Conservation (phyloP, 2,329 filamentous ascomycete genomes). For the Cordyceps tenuipes region DNA sequence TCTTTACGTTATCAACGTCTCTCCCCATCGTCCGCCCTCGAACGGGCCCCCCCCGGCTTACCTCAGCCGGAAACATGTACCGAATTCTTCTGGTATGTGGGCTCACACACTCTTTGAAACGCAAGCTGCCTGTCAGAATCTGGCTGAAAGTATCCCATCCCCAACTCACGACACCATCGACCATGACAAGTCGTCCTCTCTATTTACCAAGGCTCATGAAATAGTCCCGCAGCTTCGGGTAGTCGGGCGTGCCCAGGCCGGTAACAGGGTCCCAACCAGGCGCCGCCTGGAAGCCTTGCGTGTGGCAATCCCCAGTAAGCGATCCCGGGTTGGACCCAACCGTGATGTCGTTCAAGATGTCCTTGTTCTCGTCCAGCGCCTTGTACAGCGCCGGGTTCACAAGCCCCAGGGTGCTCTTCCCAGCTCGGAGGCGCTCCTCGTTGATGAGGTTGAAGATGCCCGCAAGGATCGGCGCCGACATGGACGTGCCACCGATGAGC, state of each 20-base stretch:
- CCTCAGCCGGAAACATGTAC: too few relatives aligned
- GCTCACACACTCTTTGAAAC: too few relatives aligned
- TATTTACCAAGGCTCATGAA: background rate
- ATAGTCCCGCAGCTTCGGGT: background rate
- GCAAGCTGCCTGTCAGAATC: too few relatives aligned
- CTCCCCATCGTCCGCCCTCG: background rate
- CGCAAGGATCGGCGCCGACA: slow-evolving; percentile 15
- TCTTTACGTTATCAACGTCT: background rate
- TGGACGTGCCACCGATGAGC: slow-evolving; percentile 8
- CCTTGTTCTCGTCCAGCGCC: background rate
- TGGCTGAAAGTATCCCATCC: background rate
- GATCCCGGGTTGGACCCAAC: background rate
- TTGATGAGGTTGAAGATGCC: slow-evolving; percentile 16
- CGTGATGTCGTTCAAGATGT: background rate
- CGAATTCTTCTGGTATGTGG: too few relatives aligned
- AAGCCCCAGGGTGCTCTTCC: slow-evolving; percentile 32
- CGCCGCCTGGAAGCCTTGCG: background rate
- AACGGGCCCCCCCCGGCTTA: too few relatives aligned
- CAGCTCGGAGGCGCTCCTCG: slow-evolving; percentile 15
- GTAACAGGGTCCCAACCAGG: slow-evolving; percentile 1
- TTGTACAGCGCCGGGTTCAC: slow-evolving; percentile 12
- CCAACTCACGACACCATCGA: background rate
- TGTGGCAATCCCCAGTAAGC: background rate
- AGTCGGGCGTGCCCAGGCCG: background rate
- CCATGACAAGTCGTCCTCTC: background rate